Evolutionary conservation across 2,329 filamentous ascomycete species (phyloP).

Genomic region (Colletotrichum nymphaeae): DNA sequence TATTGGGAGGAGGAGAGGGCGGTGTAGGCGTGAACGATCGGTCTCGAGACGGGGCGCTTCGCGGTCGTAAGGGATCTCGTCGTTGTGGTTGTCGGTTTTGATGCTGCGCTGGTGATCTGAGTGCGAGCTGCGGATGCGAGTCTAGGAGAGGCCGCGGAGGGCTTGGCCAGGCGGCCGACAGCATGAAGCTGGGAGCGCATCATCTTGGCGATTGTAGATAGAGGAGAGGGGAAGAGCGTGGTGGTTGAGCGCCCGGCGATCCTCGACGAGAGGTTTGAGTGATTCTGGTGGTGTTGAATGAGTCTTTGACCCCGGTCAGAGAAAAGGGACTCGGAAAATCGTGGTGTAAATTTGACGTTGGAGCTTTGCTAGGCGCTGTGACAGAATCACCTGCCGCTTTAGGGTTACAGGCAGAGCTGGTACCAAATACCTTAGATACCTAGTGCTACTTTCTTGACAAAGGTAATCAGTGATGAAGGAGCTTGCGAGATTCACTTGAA

Average conservation of each 20-base stretch:
- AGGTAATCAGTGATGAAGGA: no score
- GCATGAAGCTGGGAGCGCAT: slow-evolving; percentile 33
- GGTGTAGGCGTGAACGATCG: slow-evolving; percentile 2
- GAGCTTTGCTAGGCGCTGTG: slow-evolving; percentile 13
- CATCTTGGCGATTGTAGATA: not conserved
- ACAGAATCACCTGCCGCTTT: slow-evolving; percentile 30
- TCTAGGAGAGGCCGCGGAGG: slow-evolving; percentile 5
- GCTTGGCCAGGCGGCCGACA: slow-evolving; percentile 28
- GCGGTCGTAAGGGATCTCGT: not conserved
- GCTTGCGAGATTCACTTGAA: no score
- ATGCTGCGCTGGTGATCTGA: slow-evolving; percentile 20
- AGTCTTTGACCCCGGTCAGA: slow-evolving; percentile 1
- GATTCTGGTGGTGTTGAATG: slow-evolving; percentile 3
- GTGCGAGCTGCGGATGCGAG: slow-evolving; percentile 14
- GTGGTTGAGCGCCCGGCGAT: not conserved
- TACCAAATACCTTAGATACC: no score
- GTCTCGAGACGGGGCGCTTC: not conserved
- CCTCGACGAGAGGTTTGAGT: not conserved
- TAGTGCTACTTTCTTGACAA: no score
- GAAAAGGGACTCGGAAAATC: slow-evolving; percentile 12
- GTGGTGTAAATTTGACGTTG: slow-evolving; percentile 18
- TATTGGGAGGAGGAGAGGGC: slow-evolving; percentile 30
- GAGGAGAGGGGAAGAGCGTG: not conserved
- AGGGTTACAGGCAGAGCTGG: no score
- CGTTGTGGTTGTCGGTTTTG: slow-evolving; percentile 9